phyloP scores from a whole-genome alignment of 352 stramenopile genomes.

The Phytophthora aleatoria region DNA sequence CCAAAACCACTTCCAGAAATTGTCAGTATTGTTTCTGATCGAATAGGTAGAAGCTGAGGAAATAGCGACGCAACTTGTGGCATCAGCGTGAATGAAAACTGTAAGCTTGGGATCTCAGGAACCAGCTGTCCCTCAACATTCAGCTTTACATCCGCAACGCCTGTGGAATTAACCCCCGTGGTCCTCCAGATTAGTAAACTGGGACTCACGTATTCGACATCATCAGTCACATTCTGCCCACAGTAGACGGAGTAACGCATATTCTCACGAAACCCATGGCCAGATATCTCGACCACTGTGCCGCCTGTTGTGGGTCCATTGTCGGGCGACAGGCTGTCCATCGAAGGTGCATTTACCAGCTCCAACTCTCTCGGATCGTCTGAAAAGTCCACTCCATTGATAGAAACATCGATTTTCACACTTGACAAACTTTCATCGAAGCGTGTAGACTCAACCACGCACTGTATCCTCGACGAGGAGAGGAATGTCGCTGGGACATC shows the following conservation, averaged over 20 bases:
- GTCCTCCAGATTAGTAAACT: slow-evolving; percentile 34
- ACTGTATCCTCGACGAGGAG: slow-evolving; percentile 38
- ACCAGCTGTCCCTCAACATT: slow-evolving; percentile 12
- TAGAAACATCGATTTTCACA: slow-evolving; percentile 30
- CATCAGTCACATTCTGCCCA: slow-evolving; percentile 3
- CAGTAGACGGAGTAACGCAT: slow-evolving; percentile 22
- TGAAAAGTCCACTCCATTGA: slow-evolving; percentile 43
- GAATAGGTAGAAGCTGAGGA: slow-evolving; percentile 24
- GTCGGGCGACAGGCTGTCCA: slow-evolving; percentile 16
- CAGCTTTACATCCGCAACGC: slow-evolving; percentile 3
- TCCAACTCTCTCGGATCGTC: neutral
- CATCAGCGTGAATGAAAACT: slow-evolving; percentile 29
- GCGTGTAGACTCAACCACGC: slow-evolving; percentile 21
- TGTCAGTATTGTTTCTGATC: slow-evolving; percentile 20
- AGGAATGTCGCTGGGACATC: slow-evolving; percentile 17
- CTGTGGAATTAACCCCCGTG: slow-evolving; percentile 1
- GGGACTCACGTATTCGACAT: slow-evolving; percentile 22
- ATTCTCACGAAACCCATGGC: slow-evolving; percentile 29
- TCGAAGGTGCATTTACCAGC: slow-evolving; percentile 18
- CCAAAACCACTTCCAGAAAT: slow-evolving; percentile 32
- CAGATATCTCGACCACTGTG: slow-evolving; percentile 29
- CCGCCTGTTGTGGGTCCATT: slow-evolving; percentile 32
- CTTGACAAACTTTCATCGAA: slow-evolving; percentile 3
- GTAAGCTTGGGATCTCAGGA: slow-evolving; percentile 12
- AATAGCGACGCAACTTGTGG: slow-evolving; percentile 7